phyloP scores from a whole-genome alignment of 2,329 filamentous ascomycete species.

The Elsinoe ampelina region DNA sequence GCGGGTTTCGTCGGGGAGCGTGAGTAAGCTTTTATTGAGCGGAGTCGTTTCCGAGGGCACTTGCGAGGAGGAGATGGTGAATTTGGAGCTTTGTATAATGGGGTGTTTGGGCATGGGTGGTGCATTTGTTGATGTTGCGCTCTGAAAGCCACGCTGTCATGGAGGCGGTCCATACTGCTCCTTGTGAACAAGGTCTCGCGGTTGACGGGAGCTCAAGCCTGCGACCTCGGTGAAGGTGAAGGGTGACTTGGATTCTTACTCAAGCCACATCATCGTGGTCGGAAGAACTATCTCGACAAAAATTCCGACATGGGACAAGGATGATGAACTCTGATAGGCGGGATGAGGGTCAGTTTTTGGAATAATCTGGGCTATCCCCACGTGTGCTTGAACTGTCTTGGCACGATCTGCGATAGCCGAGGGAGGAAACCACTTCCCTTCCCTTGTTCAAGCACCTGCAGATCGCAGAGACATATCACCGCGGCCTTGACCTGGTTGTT shows the following conservation, averaged over 20 bases:
- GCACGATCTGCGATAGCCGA: background rate
- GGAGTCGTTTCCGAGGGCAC: background rate
- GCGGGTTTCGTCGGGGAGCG: no score
- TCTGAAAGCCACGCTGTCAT: no score
- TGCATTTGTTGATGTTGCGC: no score
- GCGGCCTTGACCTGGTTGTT: background rate
- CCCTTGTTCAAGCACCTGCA: background rate
- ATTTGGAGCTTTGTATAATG: no score
- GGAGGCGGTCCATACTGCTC: no score
- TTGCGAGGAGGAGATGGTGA: background rate
- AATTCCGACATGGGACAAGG: background rate
- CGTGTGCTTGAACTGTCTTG: background rate
- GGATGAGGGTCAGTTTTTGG: background rate
- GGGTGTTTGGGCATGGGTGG: no score
- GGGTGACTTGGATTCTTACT: no score
- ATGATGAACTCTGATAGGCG: background rate
- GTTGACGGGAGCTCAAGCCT: no score
- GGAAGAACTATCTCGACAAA: background rate
- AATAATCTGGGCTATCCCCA: background rate
- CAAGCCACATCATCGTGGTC: no score
- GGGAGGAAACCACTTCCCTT: background rate
- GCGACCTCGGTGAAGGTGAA: no score
- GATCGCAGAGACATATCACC: background rate
- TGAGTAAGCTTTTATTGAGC: background rate
- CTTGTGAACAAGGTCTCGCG: no score